Evolutionary conservation across 2,329 filamentous ascomycete species (phyloP).

Genomic region (Immersiporthe knoxdaviesiana): DNA sequence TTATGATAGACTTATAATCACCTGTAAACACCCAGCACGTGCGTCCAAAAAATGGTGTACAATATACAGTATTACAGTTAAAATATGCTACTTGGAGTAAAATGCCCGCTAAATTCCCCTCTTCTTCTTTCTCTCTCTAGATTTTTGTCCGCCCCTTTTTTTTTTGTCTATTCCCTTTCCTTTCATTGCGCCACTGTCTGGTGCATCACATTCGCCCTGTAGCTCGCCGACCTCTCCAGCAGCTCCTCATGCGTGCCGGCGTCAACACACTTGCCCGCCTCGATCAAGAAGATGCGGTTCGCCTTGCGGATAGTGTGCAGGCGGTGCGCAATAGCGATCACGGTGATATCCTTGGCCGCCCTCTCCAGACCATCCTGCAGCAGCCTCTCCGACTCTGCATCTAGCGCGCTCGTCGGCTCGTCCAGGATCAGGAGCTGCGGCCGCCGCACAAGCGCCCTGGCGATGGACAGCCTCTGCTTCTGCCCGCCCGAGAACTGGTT

Average conservation of each 20-base stretch:
- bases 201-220: conserved; percentile 40
- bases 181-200: conserved; percentile 35
- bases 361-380: conserved; percentile 62
- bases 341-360: conserved; percentile 45
- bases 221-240: conserved; percentile 36
- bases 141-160: background rate
- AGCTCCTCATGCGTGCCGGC: conserved; percentile 38
- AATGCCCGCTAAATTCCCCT: background rate
- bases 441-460: conserved; percentile 65
- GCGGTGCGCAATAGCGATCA: conserved; percentile 50
- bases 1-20: background rate
- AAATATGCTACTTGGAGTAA: background rate
- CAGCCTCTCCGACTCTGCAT: conserved; percentile 61
- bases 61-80: background rate
- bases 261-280: conserved; percentile 45
- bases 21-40: background rate
- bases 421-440: conserved; percentile 70
- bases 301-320: conserved; percentile 48
- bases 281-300: conserved; percentile 48
- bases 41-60: background rate
- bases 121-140: background rate
- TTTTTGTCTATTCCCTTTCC: background rate
- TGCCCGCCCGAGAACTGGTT: conserved; percentile 71
- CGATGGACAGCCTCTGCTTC: conserved; percentile 70
- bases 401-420: conserved; percentile 71